Evolutionary conservation across 805 yeast species (phyloP), one percentile per base, ranked within the genome.

Genomic region (Candida insectalens): DNA sequence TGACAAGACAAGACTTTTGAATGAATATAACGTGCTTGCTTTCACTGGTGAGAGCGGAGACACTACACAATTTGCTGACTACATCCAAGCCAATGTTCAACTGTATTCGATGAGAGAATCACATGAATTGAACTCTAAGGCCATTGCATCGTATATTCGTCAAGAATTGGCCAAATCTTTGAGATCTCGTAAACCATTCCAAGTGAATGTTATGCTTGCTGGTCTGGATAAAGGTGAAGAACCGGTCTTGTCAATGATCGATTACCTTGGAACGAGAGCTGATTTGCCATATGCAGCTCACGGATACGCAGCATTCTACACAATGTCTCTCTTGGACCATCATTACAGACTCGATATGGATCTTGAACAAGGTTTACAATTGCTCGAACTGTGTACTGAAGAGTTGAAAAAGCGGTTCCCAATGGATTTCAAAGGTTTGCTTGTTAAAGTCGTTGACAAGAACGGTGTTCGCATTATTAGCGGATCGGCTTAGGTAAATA

Each of bases 261-360:
- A 92, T 55, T 92, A 92, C 57, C 63, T 92, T 44, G 98, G 98
- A 6, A 83, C 98, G 3, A 75, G 79, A 44, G 94, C 79, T 12
- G 84, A 79, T 40, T 67, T 92, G 38, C 97, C 98, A 12, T 92
- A 92, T 53, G 95, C 94, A 13, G 97, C 97, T 2, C 98, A 92
- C 56, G 98, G 98, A 9, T 92, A 92, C 53, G 95, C 97, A n/a
- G 95, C 94, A 2, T 92, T 89, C 60, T 92, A 92, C 57, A 77
- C 95, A 21, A 71, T 85, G 57, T 83, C 97, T 2, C 63, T 89
- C 43, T 67, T 92, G 45, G 98, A 92, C 63, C 87, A 80, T 46
- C 95, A 87, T 60, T 87, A 88, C 61, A 71, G 78, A 53, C 67
- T 76, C 28, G 88, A 77, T 46, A 72, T 88, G 77, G 63, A 71